Evolutionary conservation across 1,139 yeast genomes (phyloP).

Genomic region (Pichia cactophila): DNA sequence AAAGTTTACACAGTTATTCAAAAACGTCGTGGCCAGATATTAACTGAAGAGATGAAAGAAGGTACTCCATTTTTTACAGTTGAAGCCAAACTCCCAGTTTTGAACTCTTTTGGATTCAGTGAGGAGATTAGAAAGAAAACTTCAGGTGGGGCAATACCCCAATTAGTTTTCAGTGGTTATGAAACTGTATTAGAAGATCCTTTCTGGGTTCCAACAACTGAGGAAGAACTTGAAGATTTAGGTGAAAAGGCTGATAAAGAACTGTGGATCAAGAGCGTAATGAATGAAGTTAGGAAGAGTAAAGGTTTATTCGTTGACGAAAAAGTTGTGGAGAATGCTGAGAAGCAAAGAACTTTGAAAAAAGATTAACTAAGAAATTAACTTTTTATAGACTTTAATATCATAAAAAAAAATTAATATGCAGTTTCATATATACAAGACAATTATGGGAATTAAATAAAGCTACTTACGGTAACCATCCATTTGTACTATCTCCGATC

Average conservation of each 20-base stretch:
- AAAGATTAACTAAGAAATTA: conserved; percentile 23
- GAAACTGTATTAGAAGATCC: conserved; percentile 88
- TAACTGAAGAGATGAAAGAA: conserved; percentile 92
- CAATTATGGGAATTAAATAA: neutral
- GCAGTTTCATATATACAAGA: neutral
- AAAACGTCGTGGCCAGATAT: conserved; percentile 74
- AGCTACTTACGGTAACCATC: conserved; percentile 21
- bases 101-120: conserved; percentile 94
- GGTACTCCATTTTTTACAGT: conserved; percentile 95
- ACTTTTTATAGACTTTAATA: neutral
- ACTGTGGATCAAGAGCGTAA: conserved; percentile 78
- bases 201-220: conserved; percentile 99
- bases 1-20: conserved; percentile 94
- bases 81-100: conserved; percentile 81
- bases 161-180: conserved; percentile 82
- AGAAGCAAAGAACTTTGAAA: conserved; percentile 82
- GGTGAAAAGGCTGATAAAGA: conserved; percentile 93
- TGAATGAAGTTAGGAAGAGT: conserved; percentile 73
- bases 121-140: conserved; percentile 91
- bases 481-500: conserved; percentile 33
- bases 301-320: conserved; percentile 90
- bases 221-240: conserved; percentile 86
- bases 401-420: no score
- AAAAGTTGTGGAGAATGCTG: conserved; percentile 84
- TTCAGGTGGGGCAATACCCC: conserved; percentile 97